Evolutionary conservation across 768 basidiomycete species (phyloP), one percentile per base, ranked within the genome.

Genomic region (Peribolospora kevripleyi): DNA sequence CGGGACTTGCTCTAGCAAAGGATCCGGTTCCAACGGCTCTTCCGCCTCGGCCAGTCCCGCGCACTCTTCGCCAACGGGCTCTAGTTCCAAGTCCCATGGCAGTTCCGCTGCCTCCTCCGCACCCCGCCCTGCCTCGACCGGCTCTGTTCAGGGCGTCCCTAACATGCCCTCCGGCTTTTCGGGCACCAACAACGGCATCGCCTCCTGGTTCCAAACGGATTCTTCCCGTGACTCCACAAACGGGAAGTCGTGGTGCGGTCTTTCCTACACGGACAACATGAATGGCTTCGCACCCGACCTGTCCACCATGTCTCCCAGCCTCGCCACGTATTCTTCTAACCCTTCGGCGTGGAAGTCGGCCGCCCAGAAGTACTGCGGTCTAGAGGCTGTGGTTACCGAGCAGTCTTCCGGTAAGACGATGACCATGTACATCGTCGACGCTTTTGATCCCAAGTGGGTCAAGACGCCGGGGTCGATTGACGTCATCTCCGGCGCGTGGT

Each of bases 161-260:
- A 25, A 25, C 25, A 25, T 25, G 25, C 25, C 25, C 25, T 25
- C 25, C 25, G 25, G 25, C 25, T 25, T 25, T 25, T 25, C 48
- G 37, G 38, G 13, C 40, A 48, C 53, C 47, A 54, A 48, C 48
- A 40, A 50, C 25, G 57, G 51, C 11, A 55, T 58, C 55, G 6
- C 42, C 13, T 54, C 58, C 1, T 61, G 62, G 62, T 63, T 53
- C 60, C 46, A 49, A 13, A 58, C 63, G n/a, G 55, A 59, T 51
- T 43, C 39, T 3, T 13, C 37, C 5, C 5, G 37, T 14, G 63
- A 63, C 45, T 55, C 53, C 38, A 63, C 63, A 7, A 63, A 63
- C 55, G 61, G 62, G 2, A 48, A 51, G 6, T 52, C 49, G n/a
- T 61, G 62, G 60, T 61, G 60, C 51, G 46, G 53, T 42, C 51